Conservation (phyloP, 768 basidiomycete species). For the Strobilomyces dryophilus region DNA sequence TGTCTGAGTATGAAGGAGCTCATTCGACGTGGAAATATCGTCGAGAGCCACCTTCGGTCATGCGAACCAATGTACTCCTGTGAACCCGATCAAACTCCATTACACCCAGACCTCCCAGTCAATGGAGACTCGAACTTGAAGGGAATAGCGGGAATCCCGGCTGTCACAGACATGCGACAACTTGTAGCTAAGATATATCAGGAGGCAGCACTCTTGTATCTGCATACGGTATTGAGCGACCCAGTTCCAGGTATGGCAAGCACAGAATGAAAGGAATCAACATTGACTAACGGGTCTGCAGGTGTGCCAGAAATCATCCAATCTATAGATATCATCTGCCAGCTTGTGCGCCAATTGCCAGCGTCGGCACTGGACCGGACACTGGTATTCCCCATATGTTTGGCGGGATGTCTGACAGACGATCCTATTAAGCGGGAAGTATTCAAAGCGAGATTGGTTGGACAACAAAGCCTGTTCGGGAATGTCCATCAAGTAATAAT, state of each 20-base stretch:
- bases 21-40: constrained; percentile 63
- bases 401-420: constrained; percentile 72
- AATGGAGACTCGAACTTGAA: constrained; percentile 16
- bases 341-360: constrained; percentile 49
- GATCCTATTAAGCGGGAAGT: constrained; percentile 54
- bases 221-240: constrained; percentile 68
- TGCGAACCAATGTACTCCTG: constrained; percentile 30
- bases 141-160: constrained; percentile 28
- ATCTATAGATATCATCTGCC: constrained; percentile 52
- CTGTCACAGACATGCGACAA: constrained; percentile 43
- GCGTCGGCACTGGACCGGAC: constrained; percentile 61
- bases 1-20: constrained; percentile 72
- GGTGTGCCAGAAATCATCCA: constrained; percentile 68
- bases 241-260: constrained; percentile 58
- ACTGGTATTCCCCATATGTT: constrained; percentile 67
- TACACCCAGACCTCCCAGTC: constrained; percentile 39
- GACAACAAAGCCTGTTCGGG: constrained; percentile 54
- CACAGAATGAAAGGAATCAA: background rate
- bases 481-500: constrained; percentile 54
- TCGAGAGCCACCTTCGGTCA: constrained; percentile 62
- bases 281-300: constrained; percentile 26
- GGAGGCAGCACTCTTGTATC: constrained; percentile 61
- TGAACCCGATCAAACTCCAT: constrained; percentile 31
- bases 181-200: constrained; percentile 55
- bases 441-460: constrained; percentile 52